phyloP scores from a whole-genome alignment of 176 grass and related monocot genomes.

The Carex pumila region DNA sequence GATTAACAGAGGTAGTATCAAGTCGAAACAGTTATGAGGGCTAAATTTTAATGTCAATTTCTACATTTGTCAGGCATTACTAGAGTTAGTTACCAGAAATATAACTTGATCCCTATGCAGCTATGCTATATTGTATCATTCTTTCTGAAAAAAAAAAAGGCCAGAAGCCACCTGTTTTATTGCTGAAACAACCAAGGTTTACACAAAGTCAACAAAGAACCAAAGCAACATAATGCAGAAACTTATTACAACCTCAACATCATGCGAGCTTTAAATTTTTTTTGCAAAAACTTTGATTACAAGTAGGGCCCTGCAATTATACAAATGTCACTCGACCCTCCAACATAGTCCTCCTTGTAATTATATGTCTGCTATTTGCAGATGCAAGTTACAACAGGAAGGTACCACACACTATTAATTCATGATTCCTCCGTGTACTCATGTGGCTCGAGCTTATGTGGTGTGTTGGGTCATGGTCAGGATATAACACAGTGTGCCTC shows the following conservation, averaged over 20 bases:
- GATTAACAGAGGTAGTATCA: not conserved
- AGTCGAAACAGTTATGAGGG: not conserved
- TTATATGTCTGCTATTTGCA: conserved; percentile 41
- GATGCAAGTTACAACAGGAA: conserved; percentile 98
- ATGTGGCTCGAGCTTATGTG: conserved; percentile 96
- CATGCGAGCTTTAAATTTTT: too few relatives aligned
- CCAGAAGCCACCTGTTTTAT: too few relatives aligned
- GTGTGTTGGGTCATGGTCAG: conserved; percentile 97
- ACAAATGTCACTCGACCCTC: too few relatives aligned
- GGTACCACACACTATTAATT: conserved; percentile 93
- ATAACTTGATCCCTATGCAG: not conserved
- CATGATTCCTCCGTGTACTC: conserved; percentile 93
- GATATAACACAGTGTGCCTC: conserved; percentile 74
- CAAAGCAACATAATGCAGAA: too few relatives aligned
- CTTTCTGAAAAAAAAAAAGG: too few relatives aligned
- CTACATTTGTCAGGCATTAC: conserved; percentile 6
- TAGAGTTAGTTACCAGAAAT: not conserved
- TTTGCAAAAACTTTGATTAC: too few relatives aligned
- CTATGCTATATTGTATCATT: conserved; percentile 32
- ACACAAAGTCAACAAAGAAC: too few relatives aligned
- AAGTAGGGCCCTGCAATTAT: too few relatives aligned
- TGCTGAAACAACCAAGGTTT: too few relatives aligned
- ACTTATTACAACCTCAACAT: too few relatives aligned
- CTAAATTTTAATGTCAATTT: conserved; percentile 12
- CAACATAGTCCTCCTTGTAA: too few relatives aligned